These are phyloP conservation scores for Penicillium expansum DNA, from an alignment of 2,329 filamentous ascomycete species.

Conservation along the genomic window DNA sequence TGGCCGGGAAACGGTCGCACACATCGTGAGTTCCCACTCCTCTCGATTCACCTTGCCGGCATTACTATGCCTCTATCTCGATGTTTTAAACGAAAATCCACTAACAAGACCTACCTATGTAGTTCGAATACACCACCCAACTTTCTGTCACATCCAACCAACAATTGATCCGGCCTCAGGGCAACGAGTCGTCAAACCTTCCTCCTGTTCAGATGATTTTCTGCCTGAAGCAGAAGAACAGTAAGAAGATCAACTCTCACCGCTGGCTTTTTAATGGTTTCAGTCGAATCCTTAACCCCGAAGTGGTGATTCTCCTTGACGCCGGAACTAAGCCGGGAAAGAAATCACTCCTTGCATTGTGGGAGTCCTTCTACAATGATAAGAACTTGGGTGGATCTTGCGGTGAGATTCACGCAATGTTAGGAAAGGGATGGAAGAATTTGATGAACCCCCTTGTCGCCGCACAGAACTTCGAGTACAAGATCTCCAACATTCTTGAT, in stretches of 20 bases:
- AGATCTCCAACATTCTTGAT: slow-evolving; percentile 97
- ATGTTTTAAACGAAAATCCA: not conserved
- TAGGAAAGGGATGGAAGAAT: slow-evolving; percentile 84
- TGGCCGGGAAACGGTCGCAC: slow-evolving; percentile 89
- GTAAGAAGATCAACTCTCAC: slow-evolving; percentile 99
- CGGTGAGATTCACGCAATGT: slow-evolving; percentile 96
- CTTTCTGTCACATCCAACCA: slow-evolving; percentile 91
- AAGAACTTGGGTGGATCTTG: slow-evolving; percentile 96
- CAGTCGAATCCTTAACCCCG: slow-evolving; percentile 90
- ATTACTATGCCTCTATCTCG: not conserved
- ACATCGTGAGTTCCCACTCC: slow-evolving; percentile 57
- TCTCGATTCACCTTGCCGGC: not conserved
- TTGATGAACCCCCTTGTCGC: slow-evolving; percentile 90
- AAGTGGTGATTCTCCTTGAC: slow-evolving; percentile 91
- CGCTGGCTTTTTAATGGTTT: slow-evolving; percentile 98
- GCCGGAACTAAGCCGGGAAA: slow-evolving; percentile 92
- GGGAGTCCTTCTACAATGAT: slow-evolving; percentile 99
- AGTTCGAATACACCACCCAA: slow-evolving; percentile 95
- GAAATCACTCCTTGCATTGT: slow-evolving; percentile 84
- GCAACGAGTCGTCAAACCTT: slow-evolving; percentile 76
- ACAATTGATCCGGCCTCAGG: slow-evolving; percentile 85
- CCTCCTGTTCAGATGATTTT: slow-evolving; percentile 98
- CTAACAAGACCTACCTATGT: not conserved
- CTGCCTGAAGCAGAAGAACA: slow-evolving; percentile 97
- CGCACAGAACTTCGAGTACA: slow-evolving; percentile 98